Evolutionary conservation across 2,329 filamentous ascomycete genomes (phyloP), one percentile per base, ranked within the genome.

Genomic region (Apiospora kogelbergensis): DNA sequence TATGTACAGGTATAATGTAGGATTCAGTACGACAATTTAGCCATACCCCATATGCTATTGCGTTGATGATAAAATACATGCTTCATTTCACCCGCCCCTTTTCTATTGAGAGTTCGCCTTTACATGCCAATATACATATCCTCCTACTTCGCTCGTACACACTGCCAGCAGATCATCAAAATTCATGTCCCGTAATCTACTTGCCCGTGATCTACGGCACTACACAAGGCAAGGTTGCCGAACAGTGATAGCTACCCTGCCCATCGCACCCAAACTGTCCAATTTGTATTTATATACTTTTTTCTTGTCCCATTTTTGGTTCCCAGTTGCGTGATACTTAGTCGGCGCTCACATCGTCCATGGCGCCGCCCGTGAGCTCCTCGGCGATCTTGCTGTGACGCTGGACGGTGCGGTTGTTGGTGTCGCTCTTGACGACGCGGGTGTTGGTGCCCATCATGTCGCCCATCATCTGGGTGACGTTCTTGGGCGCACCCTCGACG

Each of bases 311-410:
- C 3, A 6, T 60, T 20, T 11, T 20, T 20, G 17, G 1, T 45
- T n/a, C 1, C 17, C 3, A 15, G 40, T 15, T 42, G 11, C 5
- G 11, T 42, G 40, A 3, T 6, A 1, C 7, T 37, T 37, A 60
- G 26, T 33, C 20, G 30, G 53, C n/a, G 37, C 11, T 42, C 17
- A n/a, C 9, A 1, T 40, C 45, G n/a, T 40, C 44, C 80, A 89
- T 84, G 80, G 86, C 88, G 70, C 87, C 87, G 67, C 88, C 88
- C 26, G 87, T 89, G 70, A 90, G 80, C 78, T 88, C 85, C 77
- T 89, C 88, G 3, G 87, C 83, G 68, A 89, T 84, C 65, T 77
- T 80, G 81, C 86, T 88, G 77, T 88, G 87, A 69, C 86, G 80
- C 78, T 81, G 81, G 22, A 81, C 80, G 24, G 86, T 86, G 71